phyloP scores from a whole-genome alignment of 306 rosid genomes.

The Inga oerstediana region DNA sequence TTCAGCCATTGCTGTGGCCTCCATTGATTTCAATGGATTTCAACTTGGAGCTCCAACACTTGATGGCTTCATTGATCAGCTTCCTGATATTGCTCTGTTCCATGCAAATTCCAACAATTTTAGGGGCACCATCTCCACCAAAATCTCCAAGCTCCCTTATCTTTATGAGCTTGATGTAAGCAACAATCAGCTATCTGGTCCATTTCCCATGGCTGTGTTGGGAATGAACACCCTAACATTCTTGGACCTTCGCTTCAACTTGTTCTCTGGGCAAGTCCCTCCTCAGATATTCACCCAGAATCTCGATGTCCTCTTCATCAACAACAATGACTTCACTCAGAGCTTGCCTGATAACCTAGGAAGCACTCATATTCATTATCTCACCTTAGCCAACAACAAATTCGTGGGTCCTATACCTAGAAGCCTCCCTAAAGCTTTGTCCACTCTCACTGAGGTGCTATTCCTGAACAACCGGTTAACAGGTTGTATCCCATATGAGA shows the following conservation, averaged over 20 bases:
- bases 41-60: conserved; percentile 67
- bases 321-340: conserved; percentile 75
- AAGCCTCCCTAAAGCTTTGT: conserved; percentile 55
- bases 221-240: conserved; percentile 59
- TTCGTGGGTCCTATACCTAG: conserved; percentile 77
- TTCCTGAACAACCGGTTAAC: conserved; percentile 66
- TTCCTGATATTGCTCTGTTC: conserved; percentile 84
- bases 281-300: conserved; percentile 66
- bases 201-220: conserved; percentile 70
- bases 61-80: conserved; percentile 77
- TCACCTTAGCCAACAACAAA: conserved; percentile 81
- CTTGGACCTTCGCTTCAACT: conserved; percentile 80
- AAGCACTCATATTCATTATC: conserved; percentile 63
- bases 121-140: conserved; percentile 61
- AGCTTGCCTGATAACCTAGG: conserved; percentile 58
- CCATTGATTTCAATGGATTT: conserved; percentile 84
- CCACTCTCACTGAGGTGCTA: conserved; percentile 64
- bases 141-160: conserved; percentile 61
- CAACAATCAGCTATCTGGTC: conserved; percentile 77
- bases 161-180: conserved; percentile 85
- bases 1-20: conserved; percentile 75
- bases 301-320: conserved; percentile 72
- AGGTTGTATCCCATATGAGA: conserved; percentile 82
- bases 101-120: conserved; percentile 90
- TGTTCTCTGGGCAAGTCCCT: conserved; percentile 78